Base-by-base conservation (phyloP, 176 grass and related monocot species). In the Oryza meyeriana region DNA sequence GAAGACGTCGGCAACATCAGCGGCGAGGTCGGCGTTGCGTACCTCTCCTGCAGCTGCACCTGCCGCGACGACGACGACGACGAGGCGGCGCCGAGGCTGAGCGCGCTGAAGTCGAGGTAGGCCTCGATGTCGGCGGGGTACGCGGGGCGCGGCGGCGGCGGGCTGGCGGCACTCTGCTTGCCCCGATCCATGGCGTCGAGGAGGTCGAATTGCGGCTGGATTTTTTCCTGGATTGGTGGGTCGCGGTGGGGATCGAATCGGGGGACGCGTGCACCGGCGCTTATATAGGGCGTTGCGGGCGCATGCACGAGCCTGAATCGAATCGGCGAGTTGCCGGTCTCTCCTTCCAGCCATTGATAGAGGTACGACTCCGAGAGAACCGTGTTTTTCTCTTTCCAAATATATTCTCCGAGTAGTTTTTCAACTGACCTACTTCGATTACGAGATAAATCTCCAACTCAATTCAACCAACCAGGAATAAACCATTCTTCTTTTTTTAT, bases 151-250 rank as follows among this genome's bases (percentile, higher is more conserved):
- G n/a, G 25, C 39, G 10, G 10, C 11, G 70, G 58, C 6, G 22
- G 58, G 18, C 50, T 55, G 50, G 17, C 29, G 62, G 3, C 38
- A 10, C 25, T n/a, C 41, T 40, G 76, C 61, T 67, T 33, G 27
- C 22, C 66, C 13, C 26, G 42, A 44, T 81, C 61, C 85, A 86
- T 86, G 77, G 18, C 50, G 18, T 14, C 50, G 50, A 8, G 50
- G 50, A 22, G 50, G 18, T 22, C 50, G 50, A 55, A 55, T 55
- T 18, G 50, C 50, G 18, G 50, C 45, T 22, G 50, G 50, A 55
- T 22, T 22, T 22, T 55, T 22, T 22, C 50, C 50, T 55, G 50
- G 50, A 55, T 55, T 22, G 18, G 50, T 55, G 50, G 18, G 50
- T 22, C 6, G 18, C 50, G 50, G 47, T 20, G 47, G 47, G 47